A percentile compares a stretch with the other conserved stretches of the same genome.
phyloP scores from a whole-genome alignment of 768 basidiomycete species.

The Pleurotus sapidus region DNA sequence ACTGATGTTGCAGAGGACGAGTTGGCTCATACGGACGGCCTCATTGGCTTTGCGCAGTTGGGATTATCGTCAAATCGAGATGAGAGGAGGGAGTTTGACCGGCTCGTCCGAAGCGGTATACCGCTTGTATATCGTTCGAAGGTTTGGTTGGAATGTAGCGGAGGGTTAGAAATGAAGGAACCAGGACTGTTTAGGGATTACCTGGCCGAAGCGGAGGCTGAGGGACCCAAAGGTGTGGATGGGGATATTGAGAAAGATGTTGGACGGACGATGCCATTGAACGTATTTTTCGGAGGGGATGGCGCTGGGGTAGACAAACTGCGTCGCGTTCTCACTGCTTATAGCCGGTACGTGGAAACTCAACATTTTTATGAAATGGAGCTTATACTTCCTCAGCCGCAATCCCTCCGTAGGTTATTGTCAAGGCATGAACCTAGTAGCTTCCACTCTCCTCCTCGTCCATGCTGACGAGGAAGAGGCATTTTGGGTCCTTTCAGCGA shows the following conservation, averaged over 20 bases:
- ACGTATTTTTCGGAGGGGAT: slow-evolving; percentile 96
- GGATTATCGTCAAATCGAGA: slow-evolving; percentile 74
- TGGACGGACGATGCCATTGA: slow-evolving; percentile 87
- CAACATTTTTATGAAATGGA: neutral
- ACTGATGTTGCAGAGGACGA: slow-evolving; percentile 69
- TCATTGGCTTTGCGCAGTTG: slow-evolving; percentile 90
- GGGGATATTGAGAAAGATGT: slow-evolving; percentile 97
- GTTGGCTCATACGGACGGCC: slow-evolving; percentile 74
- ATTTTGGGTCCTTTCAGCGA: slow-evolving; percentile 90
- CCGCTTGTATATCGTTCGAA: slow-evolving; percentile 86
- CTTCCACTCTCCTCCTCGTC: slow-evolving; percentile 89
- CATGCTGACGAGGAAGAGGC: slow-evolving; percentile 96
- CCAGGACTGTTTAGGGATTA: slow-evolving; percentile 89
- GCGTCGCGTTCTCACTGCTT: slow-evolving; percentile 84
- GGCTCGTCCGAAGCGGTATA: slow-evolving; percentile 81
- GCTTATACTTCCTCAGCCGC: slow-evolving; percentile 47
- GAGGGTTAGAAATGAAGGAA: slow-evolving; percentile 87
- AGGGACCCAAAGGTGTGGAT: slow-evolving; percentile 40
- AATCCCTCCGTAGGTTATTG: slow-evolving; percentile 93
- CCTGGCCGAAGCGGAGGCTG: slow-evolving; percentile 46
- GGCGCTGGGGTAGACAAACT: slow-evolving; percentile 93
- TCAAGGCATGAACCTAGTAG: slow-evolving; percentile 94
- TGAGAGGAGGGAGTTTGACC: slow-evolving; percentile 76
- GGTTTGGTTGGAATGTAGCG: slow-evolving; percentile 92
- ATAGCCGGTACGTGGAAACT: slow-evolving; percentile 69